A percentile compares a stretch with the other conserved stretches of the same genome.
These are phyloP conservation scores for Cyclaneusma minus DNA, from an alignment of 2,329 filamentous ascomycete genomes.

Conservation along the genomic window DNA sequence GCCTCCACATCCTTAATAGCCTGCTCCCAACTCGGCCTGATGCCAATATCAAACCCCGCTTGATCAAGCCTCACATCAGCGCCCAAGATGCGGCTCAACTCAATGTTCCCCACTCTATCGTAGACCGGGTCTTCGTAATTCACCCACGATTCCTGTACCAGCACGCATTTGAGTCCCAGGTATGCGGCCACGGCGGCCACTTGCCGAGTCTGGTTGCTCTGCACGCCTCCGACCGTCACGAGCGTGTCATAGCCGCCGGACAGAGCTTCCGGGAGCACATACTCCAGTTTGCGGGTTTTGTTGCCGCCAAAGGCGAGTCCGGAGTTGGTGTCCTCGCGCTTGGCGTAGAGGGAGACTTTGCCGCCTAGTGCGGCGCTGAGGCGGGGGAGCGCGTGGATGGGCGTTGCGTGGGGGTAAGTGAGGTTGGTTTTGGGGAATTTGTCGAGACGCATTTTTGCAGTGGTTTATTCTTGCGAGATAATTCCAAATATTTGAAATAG, in stretches of 20 bases:
- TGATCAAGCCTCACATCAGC: slow-evolving; percentile 46
- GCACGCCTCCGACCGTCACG: slow-evolving; percentile 51
- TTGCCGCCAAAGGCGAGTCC: slow-evolving; percentile 53
- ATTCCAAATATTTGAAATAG: too few relatives aligned
- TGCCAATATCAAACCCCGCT: slow-evolving; percentile 50
- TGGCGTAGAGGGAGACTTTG: slow-evolving; percentile 49
- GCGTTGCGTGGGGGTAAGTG: too few relatives aligned
- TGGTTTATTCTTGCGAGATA: too few relatives aligned
- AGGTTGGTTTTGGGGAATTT: too few relatives aligned
- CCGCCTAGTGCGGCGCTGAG: slow-evolving; percentile 43
- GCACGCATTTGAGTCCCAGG: slow-evolving; percentile 36
- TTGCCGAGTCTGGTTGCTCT: slow-evolving; percentile 55
- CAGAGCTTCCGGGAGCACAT: slow-evolving; percentile 35
- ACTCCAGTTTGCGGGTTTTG: slow-evolving; percentile 55
- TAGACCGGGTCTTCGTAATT: slow-evolving; percentile 43
- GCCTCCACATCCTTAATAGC: slow-evolving; percentile 36
- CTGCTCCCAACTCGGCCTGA: slow-evolving; percentile 42
- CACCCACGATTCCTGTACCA: slow-evolving; percentile 57
- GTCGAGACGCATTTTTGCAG: too few relatives aligned
- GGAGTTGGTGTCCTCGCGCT: slow-evolving; percentile 58
- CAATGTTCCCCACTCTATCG: slow-evolving; percentile 53
- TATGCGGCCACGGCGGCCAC: slow-evolving; percentile 46
- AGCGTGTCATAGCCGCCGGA: slow-evolving; percentile 41
- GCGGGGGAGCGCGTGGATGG: slow-evolving; percentile 50
- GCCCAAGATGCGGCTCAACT: slow-evolving; percentile 52